Evolutionary conservation across 2,329 filamentous ascomycete species (phyloP), one percentile per base, ranked within the genome.

Genomic region (Ustilaginoidea virens): DNA sequence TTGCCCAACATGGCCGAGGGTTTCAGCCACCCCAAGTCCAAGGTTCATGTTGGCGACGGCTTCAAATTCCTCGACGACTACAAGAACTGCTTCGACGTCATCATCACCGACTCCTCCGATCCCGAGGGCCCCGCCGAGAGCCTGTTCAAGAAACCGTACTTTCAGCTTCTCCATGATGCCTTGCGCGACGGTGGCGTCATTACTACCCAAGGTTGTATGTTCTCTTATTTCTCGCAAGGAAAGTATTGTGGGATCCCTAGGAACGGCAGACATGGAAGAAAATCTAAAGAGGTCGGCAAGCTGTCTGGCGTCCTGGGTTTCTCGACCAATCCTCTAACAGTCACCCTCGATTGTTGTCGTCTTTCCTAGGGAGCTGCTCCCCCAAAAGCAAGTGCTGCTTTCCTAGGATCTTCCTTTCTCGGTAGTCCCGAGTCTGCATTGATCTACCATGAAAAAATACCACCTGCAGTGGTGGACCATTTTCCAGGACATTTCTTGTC

Each of bases 171-270:
- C 38, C 69, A 79, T 56, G 80, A 77, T 50, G 90, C 90, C 47
- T 75, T 96, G 46, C 76, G 81, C 43, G 83, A 93, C 49, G 87
- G 86, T 61, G 90, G 90, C 66, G 85, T 98, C 53, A 96, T 98
- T 63, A 87, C 85, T 61, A 98, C 90, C 55, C 90, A 98, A 94
- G 90, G 90, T 98, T 92, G 83, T 92, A 85, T 72, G 83, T 82
- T 68, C 74, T 77, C 75, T 70, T 73, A 66, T 69, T 53, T 57
- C 46, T 53, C 17, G 5, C 49, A 41, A 37, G 49, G 50, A 51
- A 50, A 53, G 55, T 52, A 38, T 9, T 43, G 43, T 49, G 42
- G 33, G 46, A n/a, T 51, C 50, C 43, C 46, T 46, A 44, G 49
- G 48, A 46, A 39, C 40, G 46, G 46, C 43, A 42, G 40, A 27